Evolutionary conservation across 129 eudicot genomes (phyloP).

Genomic region (Kitagawia praeruptora): DNA sequence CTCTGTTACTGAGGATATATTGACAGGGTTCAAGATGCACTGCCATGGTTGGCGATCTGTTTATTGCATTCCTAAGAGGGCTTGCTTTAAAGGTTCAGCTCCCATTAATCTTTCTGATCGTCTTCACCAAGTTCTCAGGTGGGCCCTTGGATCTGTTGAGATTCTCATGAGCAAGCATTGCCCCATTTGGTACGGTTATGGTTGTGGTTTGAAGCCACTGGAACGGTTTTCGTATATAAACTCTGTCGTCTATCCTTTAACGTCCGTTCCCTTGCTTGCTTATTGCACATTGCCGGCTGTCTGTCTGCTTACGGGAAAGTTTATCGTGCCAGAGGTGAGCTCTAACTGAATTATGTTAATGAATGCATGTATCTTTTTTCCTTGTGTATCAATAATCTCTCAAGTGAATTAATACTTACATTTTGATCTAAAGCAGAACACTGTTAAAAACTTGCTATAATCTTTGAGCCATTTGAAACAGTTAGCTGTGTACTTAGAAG

Average conservation of each 20-base stretch:
- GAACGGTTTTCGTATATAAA: constrained; percentile 26
- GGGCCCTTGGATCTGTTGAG: constrained; percentile 33
- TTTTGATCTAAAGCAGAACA: not conserved
- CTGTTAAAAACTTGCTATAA: not conserved
- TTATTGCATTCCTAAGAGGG: constrained; percentile 26
- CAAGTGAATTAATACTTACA: not conserved
- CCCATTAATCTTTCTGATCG: constrained; percentile 31
- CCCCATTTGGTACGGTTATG: constrained; percentile 28
- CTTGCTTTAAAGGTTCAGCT: constrained; percentile 28
- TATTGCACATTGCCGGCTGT: constrained; percentile 28
- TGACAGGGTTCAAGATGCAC: constrained; percentile 32
- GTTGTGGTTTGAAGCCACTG: constrained; percentile 24
- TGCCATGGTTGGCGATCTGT: constrained; percentile 35
- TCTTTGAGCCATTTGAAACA: not conserved
- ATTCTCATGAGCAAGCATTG: constrained; percentile 26
- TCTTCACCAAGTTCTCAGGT: constrained; percentile 31
- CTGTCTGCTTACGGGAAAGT: constrained; percentile 28
- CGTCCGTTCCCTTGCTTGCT: constrained; percentile 26
- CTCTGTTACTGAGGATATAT: constrained; percentile 28
- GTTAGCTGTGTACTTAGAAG: not conserved
- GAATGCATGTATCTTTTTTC: not conserved
- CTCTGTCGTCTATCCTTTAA: constrained; percentile 26
- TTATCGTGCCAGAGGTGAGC: constrained; percentile 31
- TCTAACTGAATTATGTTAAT: not conserved
- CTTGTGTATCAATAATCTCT: not conserved